Evolutionary conservation across 257 asterid genomes (phyloP).

Genomic region (Cinchona pubescens): DNA sequence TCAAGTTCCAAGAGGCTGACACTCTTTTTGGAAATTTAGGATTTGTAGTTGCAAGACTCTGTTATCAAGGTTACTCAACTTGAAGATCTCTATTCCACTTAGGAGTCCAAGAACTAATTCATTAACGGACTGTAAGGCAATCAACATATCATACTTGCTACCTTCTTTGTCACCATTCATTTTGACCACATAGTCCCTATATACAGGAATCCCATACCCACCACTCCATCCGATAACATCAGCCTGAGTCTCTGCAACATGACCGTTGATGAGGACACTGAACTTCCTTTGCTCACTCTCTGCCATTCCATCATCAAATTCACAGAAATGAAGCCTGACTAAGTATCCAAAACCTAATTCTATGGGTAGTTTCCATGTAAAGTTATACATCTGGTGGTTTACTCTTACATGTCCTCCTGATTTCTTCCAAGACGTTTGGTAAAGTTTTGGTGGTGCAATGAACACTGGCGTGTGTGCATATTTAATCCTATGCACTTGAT

Average conservation of each 20-base stretch:
- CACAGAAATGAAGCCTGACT: constrained; percentile 15
- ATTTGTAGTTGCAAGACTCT: constrained; percentile 15
- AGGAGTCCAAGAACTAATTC: constrained; percentile 7
- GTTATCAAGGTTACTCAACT: constrained; percentile 23
- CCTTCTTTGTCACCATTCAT: constrained; percentile 16
- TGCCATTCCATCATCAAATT: background rate
- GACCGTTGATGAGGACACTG: constrained; percentile 13
- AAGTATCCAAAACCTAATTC: constrained; percentile 13
- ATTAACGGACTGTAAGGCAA: constrained; percentile 9
- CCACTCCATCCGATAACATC: constrained; percentile 10
- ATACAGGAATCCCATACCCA: constrained; percentile 10
- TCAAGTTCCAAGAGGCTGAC: background rate
- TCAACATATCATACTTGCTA: constrained; percentile 17
- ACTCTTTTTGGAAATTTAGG: background rate
- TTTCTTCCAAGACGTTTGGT: constrained; percentile 39
- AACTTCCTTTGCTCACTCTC: background rate
- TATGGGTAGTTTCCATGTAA: constrained; percentile 14
- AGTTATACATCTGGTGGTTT: background rate
- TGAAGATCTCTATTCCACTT: constrained; percentile 24
- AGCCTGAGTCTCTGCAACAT: constrained; percentile 12
- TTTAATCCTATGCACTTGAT: constrained; percentile 14
- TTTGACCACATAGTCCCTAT: constrained; percentile 18
- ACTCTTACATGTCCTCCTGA: background rate
- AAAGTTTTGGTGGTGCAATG: constrained; percentile 40
- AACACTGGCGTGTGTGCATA: constrained; percentile 12